phyloP scores from a whole-genome alignment of 2,329 filamentous ascomycete genomes.

The Calonectria henricotiae region DNA sequence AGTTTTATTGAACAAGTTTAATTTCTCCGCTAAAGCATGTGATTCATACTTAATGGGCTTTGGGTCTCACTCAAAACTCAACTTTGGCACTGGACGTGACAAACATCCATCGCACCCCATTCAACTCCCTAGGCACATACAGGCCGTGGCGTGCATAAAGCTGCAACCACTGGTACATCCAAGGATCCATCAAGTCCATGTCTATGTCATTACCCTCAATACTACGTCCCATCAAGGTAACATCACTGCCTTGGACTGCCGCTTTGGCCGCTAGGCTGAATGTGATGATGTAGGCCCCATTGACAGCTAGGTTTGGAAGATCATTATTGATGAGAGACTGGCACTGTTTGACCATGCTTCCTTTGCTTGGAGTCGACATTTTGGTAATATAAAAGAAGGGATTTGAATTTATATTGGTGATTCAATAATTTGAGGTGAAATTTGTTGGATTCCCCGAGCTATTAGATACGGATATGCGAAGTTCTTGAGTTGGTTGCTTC shows the following conservation, averaged over 20 bases:
- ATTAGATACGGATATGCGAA: not conserved
- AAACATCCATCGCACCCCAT: slow-evolving; percentile 11
- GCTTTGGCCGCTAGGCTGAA: not conserved
- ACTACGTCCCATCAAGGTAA: not conserved
- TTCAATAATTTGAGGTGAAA: not conserved
- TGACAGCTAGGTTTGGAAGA: not conserved
- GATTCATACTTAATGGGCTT: not conserved
- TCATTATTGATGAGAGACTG: slow-evolving; percentile 5
- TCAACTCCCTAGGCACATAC: not conserved
- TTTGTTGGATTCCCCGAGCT: not conserved
- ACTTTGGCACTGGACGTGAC: not conserved
- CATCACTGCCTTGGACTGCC: not conserved
- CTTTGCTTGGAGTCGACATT: not conserved
- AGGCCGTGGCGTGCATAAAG: not conserved
- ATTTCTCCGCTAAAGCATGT: not conserved
- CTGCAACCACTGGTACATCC: not conserved
- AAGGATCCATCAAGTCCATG: not conserved
- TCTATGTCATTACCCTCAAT: not conserved
- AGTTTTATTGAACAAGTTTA: not conserved
- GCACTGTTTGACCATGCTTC: slow-evolving; percentile 9
- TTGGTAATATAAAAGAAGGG: not conserved
- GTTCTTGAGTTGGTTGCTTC: not conserved
- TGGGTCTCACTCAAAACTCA: no score
- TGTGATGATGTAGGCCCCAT: not conserved
- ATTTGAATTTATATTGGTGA: not conserved